phyloP scores from a whole-genome alignment of 257 asterid species.

The Plectranthus barbatus region DNA sequence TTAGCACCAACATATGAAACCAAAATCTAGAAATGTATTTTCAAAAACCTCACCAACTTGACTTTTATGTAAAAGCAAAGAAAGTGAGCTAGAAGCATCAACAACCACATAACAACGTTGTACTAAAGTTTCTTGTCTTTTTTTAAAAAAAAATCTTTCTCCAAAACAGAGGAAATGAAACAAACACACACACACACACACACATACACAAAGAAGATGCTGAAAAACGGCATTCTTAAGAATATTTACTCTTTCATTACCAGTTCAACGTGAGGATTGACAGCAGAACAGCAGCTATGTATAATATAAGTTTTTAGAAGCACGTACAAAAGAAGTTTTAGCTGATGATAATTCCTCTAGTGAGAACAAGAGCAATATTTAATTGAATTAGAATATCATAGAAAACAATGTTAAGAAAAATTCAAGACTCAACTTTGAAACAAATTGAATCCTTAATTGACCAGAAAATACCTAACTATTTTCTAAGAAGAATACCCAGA shows the following conservation, averaged over 20 bases:
- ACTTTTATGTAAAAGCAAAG: slow-evolving; percentile 20
- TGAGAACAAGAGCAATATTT: not conserved
- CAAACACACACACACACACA: too few relatives aligned
- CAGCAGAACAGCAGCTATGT: not conserved
- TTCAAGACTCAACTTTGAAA: not conserved
- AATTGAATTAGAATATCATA: not conserved
- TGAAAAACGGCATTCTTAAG: not conserved
- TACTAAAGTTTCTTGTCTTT: not conserved
- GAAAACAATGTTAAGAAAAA: not conserved
- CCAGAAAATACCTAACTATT: slow-evolving; percentile 1
- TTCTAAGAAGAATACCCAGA: not conserved
- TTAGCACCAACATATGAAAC: not conserved
- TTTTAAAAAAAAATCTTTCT: too few relatives aligned
- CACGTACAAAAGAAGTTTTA: not conserved
- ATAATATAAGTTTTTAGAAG: too few relatives aligned
- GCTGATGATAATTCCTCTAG: not conserved
- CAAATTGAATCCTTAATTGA: slow-evolving; percentile 7
- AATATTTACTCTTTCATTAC: not conserved
- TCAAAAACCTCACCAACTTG: slow-evolving; percentile 15
- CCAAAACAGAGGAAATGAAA: not conserved
- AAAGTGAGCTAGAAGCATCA: slow-evolving; percentile 22
- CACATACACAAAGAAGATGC: not conserved
- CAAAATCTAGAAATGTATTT: slow-evolving; percentile 4
- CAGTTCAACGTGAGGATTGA: not conserved
- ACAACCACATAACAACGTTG: slow-evolving; percentile 21